A percentile compares a stretch with the other conserved stretches of the same genome.
phyloP scores from a whole-genome alignment of 805 yeast genomes.

The Pichia membranifaciens region DNA sequence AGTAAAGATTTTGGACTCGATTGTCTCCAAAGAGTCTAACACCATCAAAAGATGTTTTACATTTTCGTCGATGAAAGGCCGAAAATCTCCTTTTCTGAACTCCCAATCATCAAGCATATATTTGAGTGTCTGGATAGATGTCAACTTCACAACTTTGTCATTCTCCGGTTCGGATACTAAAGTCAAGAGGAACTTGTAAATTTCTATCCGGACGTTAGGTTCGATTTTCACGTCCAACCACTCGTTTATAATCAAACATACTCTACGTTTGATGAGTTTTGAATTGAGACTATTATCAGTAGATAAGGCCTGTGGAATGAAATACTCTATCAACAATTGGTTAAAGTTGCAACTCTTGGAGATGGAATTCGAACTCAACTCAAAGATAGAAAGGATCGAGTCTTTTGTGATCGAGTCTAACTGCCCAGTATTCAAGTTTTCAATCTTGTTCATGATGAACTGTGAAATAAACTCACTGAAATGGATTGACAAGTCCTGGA shows the following conservation, averaged over 20 bases:
- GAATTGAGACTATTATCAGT: constrained; percentile 40
- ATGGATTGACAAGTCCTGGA: constrained; percentile 61
- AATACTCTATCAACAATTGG: constrained; percentile 47
- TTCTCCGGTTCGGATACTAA: constrained; percentile 38
- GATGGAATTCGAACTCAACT: constrained; percentile 64
- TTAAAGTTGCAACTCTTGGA: constrained; percentile 65
- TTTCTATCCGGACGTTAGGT: constrained; percentile 43
- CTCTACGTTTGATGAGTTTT: constrained; percentile 67
- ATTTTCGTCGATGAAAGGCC: constrained; percentile 54
- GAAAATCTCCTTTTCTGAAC: constrained; percentile 61
- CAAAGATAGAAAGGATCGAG: constrained; percentile 76
- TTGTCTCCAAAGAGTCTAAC: constrained; percentile 44
- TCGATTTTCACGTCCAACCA: constrained; percentile 47
- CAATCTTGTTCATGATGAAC: constrained; percentile 55
- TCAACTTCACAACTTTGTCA: constrained; percentile 76
- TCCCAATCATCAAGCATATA: constrained; percentile 81
- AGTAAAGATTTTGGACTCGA: constrained; percentile 74
- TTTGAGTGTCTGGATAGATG: constrained; percentile 65
- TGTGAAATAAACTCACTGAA: constrained; percentile 52
- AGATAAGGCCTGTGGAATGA: constrained; percentile 60
- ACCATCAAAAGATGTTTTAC: constrained; percentile 45
- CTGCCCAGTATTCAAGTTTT: constrained; percentile 30
- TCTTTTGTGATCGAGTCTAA: constrained; percentile 63
- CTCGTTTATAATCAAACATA: constrained; percentile 69
- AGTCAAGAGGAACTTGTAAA: constrained; percentile 52